Evolutionary conservation across 352 stramenopile genomes (phyloP).

Genomic region (Globisporangium cylindrosporum): DNA sequence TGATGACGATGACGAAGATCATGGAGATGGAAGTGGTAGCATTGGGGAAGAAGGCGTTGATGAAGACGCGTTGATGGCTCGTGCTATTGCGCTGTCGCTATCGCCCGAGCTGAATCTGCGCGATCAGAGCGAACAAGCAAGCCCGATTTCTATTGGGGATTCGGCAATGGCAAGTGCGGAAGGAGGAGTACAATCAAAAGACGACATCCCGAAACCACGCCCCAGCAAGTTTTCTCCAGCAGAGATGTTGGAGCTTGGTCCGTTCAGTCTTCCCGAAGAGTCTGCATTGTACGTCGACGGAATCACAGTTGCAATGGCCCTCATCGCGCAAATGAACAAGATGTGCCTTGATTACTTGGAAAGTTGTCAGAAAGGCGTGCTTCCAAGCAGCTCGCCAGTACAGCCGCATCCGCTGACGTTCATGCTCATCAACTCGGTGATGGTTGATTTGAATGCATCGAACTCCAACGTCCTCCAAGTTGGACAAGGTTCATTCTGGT

Average conservation of each 20-base stretch:
- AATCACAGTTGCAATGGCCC: constrained; percentile 42
- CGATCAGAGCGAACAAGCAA: constrained; percentile 44
- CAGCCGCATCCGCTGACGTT: constrained; percentile 85
- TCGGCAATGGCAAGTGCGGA: constrained; percentile 17
- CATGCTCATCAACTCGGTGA: constrained; percentile 84
- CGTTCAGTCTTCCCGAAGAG: constrained; percentile 54
- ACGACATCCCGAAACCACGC: constrained; percentile 32
- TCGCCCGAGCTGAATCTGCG: constrained; percentile 74
- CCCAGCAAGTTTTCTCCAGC: constrained; percentile 61
- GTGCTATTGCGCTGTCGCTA: constrained; percentile 84
- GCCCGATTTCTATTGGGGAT: constrained; percentile 21
- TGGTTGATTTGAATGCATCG: constrained; percentile 47
- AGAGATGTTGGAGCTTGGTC: constrained; percentile 63
- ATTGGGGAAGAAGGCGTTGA: constrained; percentile 71
- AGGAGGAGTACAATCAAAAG: constrained; percentile 7
- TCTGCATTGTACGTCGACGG: constrained; percentile 41
- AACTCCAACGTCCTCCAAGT: constrained; percentile 15
- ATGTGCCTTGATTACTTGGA: constrained; percentile 74
- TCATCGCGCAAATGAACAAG: constrained; percentile 65
- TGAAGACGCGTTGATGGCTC: constrained; percentile 87
- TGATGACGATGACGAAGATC: constrained; percentile 55
- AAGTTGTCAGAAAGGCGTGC: constrained; percentile 58
- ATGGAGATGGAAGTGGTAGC: constrained; percentile 42
- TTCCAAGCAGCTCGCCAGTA: constrained; percentile 61
- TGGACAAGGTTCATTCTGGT: constrained; percentile 20